Evolutionary conservation across 2,329 filamentous ascomycete genomes (phyloP).

Genomic region (Apiospora kogelbergensis): DNA sequence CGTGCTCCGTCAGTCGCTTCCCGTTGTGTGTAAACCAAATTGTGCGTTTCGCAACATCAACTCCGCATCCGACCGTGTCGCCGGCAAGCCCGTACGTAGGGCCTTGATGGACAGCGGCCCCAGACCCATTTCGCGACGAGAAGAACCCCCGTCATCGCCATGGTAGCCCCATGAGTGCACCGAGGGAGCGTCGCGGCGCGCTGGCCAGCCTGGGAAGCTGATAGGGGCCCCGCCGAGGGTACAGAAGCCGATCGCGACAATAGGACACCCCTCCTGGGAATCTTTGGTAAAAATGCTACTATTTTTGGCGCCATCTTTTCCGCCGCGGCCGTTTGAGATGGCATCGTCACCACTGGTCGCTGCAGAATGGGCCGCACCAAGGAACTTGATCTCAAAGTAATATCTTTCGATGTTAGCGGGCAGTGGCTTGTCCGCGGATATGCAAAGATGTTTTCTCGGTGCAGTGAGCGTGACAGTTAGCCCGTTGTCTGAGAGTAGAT

Average conservation of each 20-base stretch:
- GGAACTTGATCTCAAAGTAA: background rate
- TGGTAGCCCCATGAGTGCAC: background rate
- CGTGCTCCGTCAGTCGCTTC: background rate
- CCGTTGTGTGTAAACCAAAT: background rate
- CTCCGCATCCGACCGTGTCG: background rate
- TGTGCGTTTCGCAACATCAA: background rate
- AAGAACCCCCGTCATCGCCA: background rate
- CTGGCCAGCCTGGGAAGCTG: background rate
- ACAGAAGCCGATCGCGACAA: background rate
- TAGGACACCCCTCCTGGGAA: background rate
- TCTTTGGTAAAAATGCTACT: background rate
- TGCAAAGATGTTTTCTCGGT: background rate
- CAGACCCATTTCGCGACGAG: background rate
- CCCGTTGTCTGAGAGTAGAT: background rate
- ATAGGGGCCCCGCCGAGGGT: background rate
- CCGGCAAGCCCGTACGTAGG: background rate
- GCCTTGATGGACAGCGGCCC: background rate
- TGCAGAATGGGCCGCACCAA: background rate
- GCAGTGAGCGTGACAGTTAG: background rate
- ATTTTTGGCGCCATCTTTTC: background rate
- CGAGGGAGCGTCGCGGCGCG: background rate
- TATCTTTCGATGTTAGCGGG: background rate
- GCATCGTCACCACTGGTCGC: background rate
- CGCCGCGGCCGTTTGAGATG: background rate
- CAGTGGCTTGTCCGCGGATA: background rate